A percentile compares a stretch with the other conserved stretches of the same genome.
Conservation (phyloP, 129 eudicot species). For the Chrysanthemum lavandulifolium region DNA sequence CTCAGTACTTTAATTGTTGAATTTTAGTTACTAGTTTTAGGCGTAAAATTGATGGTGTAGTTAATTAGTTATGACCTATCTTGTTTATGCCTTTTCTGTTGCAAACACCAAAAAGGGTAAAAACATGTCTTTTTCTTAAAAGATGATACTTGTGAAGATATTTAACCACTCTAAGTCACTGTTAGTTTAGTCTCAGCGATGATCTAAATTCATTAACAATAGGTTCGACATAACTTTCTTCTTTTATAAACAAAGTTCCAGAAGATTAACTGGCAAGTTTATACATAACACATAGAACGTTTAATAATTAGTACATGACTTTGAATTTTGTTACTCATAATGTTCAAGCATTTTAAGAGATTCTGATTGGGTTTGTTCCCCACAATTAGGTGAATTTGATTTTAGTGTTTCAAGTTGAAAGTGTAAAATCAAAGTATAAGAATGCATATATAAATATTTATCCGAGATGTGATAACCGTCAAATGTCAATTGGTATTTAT, state of each 20-base stretch:
- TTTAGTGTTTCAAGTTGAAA: too few relatives aligned
- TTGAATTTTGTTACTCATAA: too few relatives aligned
- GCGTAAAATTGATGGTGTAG: conserved; percentile 7
- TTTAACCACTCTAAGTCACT: not conserved
- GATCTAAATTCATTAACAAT: conserved; percentile 1
- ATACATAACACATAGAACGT: not conserved
- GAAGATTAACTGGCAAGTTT: not conserved
- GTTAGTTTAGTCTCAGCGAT: not conserved
- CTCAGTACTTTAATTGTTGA: not conserved
- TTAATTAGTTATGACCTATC: not conserved
- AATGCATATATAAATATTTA: too few relatives aligned
- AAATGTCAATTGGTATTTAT: too few relatives aligned
- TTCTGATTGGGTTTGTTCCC: not conserved
- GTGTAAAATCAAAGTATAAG: too few relatives aligned
- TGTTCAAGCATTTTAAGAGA: conserved; percentile 7
- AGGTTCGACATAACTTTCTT: not conserved
- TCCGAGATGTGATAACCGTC: too few relatives aligned
- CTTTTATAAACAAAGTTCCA: not conserved
- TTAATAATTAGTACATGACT: too few relatives aligned
- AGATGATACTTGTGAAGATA: not conserved
- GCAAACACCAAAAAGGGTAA: not conserved
- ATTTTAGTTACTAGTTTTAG: conserved; percentile 16
- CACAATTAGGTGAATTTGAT: not conserved
- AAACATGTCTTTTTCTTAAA: not conserved
- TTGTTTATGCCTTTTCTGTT: not conserved